Conservation (phyloP, 805 yeast species). For the Candida andamanensis region DNA sequence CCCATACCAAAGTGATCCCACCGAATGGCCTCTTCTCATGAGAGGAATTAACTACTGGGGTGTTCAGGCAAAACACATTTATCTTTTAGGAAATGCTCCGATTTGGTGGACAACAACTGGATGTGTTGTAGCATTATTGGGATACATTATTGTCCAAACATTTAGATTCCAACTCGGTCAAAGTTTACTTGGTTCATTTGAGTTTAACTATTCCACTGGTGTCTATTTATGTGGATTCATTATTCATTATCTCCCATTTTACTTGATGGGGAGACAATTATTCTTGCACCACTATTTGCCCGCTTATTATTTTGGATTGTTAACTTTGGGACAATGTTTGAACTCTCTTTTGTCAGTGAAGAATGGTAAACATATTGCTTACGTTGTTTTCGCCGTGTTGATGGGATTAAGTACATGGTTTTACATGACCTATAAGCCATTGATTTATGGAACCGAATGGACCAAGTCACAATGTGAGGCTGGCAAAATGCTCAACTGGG, state of each 20-base stretch:
- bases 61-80: constrained; percentile 54
- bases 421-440: constrained; percentile 61
- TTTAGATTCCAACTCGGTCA: constrained; percentile 59
- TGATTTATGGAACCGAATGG: constrained; percentile 80
- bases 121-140: constrained; percentile 44
- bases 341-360: constrained; percentile 42
- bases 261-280: constrained; percentile 87
- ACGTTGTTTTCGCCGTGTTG: constrained; percentile 43
- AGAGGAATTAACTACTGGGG: constrained; percentile 86
- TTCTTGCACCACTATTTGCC: constrained; percentile 94
- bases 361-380: constrained; percentile 42
- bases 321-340: constrained; percentile 66
- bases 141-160: constrained; percentile 44
- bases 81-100: constrained; percentile 73
- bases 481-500: constrained; percentile 74
- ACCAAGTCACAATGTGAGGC: constrained; percentile 59
- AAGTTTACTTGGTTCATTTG: constrained; percentile 41
- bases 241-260: constrained; percentile 69
- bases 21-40: constrained; percentile 65
- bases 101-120: constrained; percentile 70
- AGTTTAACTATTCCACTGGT: constrained; percentile 59
- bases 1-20: constrained; percentile 65
- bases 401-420: constrained; percentile 46
- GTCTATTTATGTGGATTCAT: constrained; percentile 67
- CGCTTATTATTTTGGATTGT: constrained; percentile 80